Base-by-base conservation (phyloP, 345 rosid species). In the Eutrema heterophyllum region DNA sequence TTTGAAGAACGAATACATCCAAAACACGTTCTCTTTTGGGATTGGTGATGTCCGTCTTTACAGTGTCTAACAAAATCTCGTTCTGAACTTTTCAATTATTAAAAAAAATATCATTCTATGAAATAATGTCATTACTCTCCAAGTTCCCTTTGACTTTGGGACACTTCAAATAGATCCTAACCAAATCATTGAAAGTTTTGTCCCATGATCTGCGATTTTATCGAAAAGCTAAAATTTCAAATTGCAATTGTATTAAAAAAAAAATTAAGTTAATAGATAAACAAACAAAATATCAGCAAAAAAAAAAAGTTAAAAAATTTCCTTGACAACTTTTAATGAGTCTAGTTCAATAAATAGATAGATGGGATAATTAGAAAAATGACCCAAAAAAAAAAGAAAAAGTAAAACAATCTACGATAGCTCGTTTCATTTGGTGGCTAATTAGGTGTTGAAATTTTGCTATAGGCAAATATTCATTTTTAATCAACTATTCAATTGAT, bases 1-100 rank as follows among this genome's bases (percentile, higher is more conserved):
- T 53, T 33, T 72, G 70, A 16, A 62, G 69, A 18, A 52, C 27
- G 62, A 71, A 62, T 63, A 72, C 26, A 41, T 62, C 62, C 69
- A 62, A 60, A 63, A 18, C 21, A 38, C 3, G 4, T 38, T 50
- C 14, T 21, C 33, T 35, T 26, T 26, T 5, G 16, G 48, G 54
- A 30, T 16, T 18, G 27, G 52, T 18, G 27, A 15, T 46, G 11
- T 46, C 10, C 24, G 24, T 15, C 52, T 48, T 46, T 16, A 48
- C 52, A 16, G 52, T 8, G 26, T 48, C 24, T 15, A 48, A 48
- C 52, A 48, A 16, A 16, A 48, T 18, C 52, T 15, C 9, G 24
- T 46, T 46, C 7, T 7, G 24, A 15, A 46, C 51, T 46, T 46
- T 46, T 15, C 24, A 45, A 45, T 6, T 45, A 45, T 45, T 7